Percentiles rank a stretch among this genome's conserved stretches.
phyloP scores from a whole-genome alignment of 345 rosid genomes.

The Schrenkiella parvula region DNA sequence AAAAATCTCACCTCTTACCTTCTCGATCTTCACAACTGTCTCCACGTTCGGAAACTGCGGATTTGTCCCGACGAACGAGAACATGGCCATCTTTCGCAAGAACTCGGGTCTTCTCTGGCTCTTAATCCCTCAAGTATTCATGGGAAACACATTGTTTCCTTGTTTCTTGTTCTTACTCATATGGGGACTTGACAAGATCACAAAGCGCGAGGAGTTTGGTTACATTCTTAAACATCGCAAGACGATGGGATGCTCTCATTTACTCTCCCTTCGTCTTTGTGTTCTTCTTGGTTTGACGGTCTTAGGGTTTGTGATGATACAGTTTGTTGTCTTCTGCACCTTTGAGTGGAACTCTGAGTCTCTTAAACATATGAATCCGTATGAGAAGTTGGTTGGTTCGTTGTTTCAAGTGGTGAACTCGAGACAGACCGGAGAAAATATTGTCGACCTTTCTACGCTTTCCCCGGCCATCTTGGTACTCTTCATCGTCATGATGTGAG shows the following conservation, averaged over 20 bases:
- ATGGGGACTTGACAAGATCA: constrained; percentile 40
- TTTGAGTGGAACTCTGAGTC: constrained; percentile 54
- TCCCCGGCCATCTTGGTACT: constrained; percentile 53
- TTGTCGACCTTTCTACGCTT: constrained; percentile 52
- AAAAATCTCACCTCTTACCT: constrained; percentile 35
- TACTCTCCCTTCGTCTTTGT: constrained; percentile 34
- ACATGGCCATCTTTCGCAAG: constrained; percentile 52
- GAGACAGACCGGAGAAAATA: constrained; percentile 55
- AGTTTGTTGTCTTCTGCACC: constrained; percentile 34
- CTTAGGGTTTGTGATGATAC: constrained; percentile 39
- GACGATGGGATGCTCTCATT: constrained; percentile 43
- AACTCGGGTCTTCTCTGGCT: constrained; percentile 55
- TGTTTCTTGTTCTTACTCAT: constrained; percentile 33
- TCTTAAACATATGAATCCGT: constrained; percentile 34
- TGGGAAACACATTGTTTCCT: constrained; percentile 63
- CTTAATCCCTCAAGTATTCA: constrained; percentile 45
- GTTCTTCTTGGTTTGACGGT: constrained; percentile 37
- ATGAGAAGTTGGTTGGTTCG: constrained; percentile 42
- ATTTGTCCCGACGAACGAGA: constrained; percentile 69
- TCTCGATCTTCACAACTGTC: constrained; percentile 48
- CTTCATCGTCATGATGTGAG: constrained; percentile 70
- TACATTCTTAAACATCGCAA: constrained; percentile 39
- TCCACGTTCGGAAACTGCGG: constrained; percentile 64
- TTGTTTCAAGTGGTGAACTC: constrained; percentile 49
- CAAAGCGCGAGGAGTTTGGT: constrained; percentile 31